phyloP scores from a whole-genome alignment of 2,329 filamentous ascomycete genomes.

The Colletotrichum cordylinicola region DNA sequence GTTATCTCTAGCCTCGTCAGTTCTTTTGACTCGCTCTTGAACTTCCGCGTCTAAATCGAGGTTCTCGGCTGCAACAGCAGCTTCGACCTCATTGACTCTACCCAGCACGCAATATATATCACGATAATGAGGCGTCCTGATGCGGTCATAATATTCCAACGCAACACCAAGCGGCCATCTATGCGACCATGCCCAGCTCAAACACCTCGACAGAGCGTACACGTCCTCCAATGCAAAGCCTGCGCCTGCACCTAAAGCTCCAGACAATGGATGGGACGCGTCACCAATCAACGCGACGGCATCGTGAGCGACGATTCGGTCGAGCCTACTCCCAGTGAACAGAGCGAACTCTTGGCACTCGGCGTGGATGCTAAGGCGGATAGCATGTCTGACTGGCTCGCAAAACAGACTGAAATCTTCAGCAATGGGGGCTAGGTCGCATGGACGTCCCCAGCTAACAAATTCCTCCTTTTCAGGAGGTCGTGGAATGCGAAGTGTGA shows the following conservation, averaged over 20 bases:
- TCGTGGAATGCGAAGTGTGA: slow-evolving; percentile 30
- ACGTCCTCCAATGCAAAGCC: neutral
- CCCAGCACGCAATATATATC: neutral
- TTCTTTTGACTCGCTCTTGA: neutral
- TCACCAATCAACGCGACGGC: neutral
- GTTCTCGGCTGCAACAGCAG: neutral
- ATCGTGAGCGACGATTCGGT: neutral
- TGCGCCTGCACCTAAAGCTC: neutral
- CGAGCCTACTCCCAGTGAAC: neutral
- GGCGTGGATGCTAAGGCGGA: neutral
- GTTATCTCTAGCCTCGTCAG: neutral
- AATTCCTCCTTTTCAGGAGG: slow-evolving; percentile 25
- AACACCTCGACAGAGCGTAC: neutral
- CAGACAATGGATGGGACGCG: neutral
- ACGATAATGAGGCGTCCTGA: neutral
- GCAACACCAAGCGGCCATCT: neutral
- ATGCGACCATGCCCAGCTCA: neutral
- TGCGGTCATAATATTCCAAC: neutral
- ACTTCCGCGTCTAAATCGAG: neutral
- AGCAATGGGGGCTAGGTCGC: neutral
- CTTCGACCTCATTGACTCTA: neutral
- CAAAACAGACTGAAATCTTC: neutral
- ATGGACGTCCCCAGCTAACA: slow-evolving; percentile 31
- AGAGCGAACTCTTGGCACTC: neutral
- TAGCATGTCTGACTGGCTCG: neutral